Conservation (phyloP, 257 asterid species). For the Scutellaria galericulata region DNA sequence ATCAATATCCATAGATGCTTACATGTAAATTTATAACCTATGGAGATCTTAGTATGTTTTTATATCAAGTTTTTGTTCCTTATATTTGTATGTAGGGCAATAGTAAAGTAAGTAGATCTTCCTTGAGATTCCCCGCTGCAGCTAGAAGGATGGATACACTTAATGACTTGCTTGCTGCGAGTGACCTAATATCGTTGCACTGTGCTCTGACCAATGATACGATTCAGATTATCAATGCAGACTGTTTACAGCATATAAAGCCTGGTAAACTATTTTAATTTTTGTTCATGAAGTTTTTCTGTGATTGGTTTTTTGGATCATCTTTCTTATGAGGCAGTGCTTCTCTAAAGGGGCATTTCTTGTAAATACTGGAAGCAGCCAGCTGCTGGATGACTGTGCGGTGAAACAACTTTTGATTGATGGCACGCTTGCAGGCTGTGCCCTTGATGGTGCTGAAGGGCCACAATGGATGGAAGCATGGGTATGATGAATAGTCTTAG, state of each 20-base stretch:
- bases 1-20: not conserved
- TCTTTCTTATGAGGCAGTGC: constrained; percentile 41
- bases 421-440: constrained; percentile 96
- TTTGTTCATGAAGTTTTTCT: constrained; percentile 12
- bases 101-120: constrained; percentile 63
- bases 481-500: constrained; percentile 89
- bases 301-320: not conserved
- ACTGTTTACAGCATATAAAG: constrained; percentile 90
- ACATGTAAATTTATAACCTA: not conserved
- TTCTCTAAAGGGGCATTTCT: constrained; percentile 89
- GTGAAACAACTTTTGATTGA: constrained; percentile 97
- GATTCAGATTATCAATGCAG: constrained; percentile 83
- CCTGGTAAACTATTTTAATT: constrained; percentile 62
- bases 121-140: constrained; percentile 81
- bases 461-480: constrained; percentile 99
- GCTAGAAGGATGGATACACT: constrained; percentile 99
- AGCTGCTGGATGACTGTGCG: constrained; percentile 97
- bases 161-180: constrained; percentile 97
- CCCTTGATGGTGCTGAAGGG: constrained; percentile 99
- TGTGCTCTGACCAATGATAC: constrained; percentile 92
- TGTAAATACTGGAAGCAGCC: constrained; percentile 98
- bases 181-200: constrained; percentile 91
- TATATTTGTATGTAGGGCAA: constrained; percentile 55
- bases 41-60: not conserved
- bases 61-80: constrained; percentile 4